Conservation (phyloP, 73 alveolate genomes). For the Breviolum minutum region DNA sequence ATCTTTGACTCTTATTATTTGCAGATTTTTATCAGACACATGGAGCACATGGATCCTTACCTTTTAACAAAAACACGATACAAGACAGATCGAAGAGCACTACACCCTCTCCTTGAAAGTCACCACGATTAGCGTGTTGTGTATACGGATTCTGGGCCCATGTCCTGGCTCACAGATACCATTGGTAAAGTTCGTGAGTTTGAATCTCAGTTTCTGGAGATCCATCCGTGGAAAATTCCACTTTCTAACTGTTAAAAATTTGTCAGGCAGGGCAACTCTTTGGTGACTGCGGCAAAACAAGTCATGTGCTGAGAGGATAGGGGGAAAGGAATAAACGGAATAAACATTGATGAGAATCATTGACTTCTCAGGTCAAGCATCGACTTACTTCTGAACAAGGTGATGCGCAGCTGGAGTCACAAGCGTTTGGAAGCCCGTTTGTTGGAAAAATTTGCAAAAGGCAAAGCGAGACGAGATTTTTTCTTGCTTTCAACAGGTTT, state of each 20-base stretch:
- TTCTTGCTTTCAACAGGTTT: background rate
- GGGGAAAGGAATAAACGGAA: background rate
- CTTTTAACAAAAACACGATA: too few species aligned
- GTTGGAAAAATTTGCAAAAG: too few species aligned
- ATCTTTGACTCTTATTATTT: too few species aligned
- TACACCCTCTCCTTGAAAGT: too few species aligned
- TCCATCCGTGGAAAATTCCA: background rate
- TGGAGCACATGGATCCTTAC: too few species aligned
- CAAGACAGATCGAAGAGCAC: too few species aligned
- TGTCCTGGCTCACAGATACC: slow-evolving; percentile 75
- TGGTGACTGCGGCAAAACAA: slow-evolving; percentile 55
- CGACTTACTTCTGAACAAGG: slow-evolving; percentile 19
- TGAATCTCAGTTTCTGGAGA: background rate
- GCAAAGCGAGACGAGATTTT: too few species aligned
- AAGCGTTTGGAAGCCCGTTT: slow-evolving; percentile 54
- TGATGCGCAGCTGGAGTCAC: slow-evolving; percentile 75
- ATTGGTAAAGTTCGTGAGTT: slow-evolving; percentile 67
- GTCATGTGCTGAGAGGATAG: background rate
- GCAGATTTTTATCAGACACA: too few species aligned
- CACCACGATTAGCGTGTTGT: too few species aligned
- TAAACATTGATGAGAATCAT: background rate
- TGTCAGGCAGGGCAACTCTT: slow-evolving; percentile 47
- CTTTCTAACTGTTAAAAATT: background rate
- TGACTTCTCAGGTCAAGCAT: slow-evolving; percentile 32
- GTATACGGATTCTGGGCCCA: background rate